A percentile compares a stretch with the other conserved stretches of the same genome.
Conservation (phyloP, 2,329 filamentous ascomycete genomes). For the Podosphaera xanthii region DNA sequence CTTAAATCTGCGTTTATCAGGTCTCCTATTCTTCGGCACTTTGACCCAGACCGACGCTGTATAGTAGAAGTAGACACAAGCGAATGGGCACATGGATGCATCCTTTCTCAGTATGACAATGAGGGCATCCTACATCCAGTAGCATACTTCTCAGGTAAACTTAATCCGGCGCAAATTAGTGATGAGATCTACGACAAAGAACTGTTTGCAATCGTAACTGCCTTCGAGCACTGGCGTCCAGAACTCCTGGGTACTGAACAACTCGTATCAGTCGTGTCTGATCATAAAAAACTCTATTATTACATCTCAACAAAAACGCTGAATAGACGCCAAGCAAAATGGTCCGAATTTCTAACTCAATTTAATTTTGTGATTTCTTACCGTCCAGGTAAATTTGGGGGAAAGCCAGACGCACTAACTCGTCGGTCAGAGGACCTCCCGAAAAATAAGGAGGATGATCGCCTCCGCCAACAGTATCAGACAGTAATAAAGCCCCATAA, state of each 20-base stretch:
- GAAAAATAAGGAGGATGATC: neutral
- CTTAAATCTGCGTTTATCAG: neutral
- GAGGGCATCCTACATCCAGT: neutral
- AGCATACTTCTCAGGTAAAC: slow-evolving; percentile 2
- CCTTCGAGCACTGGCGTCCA: slow-evolving; percentile 8
- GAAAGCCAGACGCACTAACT: neutral
- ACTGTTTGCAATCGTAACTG: slow-evolving; percentile 16
- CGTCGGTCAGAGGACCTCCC: neutral
- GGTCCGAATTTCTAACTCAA: no score
- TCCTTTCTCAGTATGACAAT: neutral
- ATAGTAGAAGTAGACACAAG: neutral
- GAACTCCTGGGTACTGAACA: slow-evolving; percentile 6
- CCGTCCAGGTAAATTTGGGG: neutral
- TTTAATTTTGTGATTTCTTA: neutral
- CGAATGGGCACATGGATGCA: neutral
- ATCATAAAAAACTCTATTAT: slow-evolving; percentile 12
- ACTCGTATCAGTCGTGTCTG: slow-evolving; percentile 6
- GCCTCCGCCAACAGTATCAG: neutral
- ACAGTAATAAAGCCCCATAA: neutral
- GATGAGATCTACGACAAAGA: slow-evolving; percentile 19
- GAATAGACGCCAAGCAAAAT: slow-evolving; percentile 7
- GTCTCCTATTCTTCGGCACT: neutral
- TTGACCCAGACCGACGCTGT: neutral
- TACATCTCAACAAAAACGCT: slow-evolving; percentile 12
- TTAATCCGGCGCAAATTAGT: neutral